phyloP scores from a whole-genome alignment of 306 rosid genomes.

The Nissolia schottii region DNA sequence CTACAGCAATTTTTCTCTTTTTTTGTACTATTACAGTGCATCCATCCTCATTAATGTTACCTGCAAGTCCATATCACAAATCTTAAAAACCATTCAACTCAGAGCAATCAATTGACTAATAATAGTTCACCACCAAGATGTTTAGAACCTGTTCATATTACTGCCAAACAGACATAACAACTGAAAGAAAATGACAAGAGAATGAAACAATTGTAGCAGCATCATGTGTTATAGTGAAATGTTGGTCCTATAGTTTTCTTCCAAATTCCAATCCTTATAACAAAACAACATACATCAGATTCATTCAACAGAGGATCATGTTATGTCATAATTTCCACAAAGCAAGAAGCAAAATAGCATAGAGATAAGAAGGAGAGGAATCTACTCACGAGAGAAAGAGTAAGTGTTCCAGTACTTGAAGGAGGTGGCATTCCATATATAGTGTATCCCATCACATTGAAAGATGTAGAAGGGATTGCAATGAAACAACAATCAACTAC shows the following conservation, averaged over 20 bases:
- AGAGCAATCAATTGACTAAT: no score
- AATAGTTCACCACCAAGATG: no score
- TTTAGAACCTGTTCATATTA: constrained; percentile 54
- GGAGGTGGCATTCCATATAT: constrained; percentile 93
- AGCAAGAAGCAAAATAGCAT: background rate
- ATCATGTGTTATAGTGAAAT: background rate
- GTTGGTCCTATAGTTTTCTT: background rate
- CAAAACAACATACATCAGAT: background rate
- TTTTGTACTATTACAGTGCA: no score
- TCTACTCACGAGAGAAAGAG: constrained; percentile 61
- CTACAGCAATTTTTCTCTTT: no score
- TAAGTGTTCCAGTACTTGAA: constrained; percentile 87
- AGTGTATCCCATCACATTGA: constrained; percentile 39
- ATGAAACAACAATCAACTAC: background rate
- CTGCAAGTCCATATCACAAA: no score
- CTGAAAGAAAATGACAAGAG: background rate
- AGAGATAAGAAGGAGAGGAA: background rate
- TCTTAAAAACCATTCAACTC: no score
- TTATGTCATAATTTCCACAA: background rate
- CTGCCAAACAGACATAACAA: background rate
- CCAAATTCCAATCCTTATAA: background rate
- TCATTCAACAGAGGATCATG: background rate
- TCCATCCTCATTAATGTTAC: no score
- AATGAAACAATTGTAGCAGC: background rate
- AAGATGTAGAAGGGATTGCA: constrained; percentile 15